These are phyloP conservation scores for Lactarius trivialis DNA, from an alignment of 768 basidiomycete genomes.

Conservation along the genomic window DNA sequence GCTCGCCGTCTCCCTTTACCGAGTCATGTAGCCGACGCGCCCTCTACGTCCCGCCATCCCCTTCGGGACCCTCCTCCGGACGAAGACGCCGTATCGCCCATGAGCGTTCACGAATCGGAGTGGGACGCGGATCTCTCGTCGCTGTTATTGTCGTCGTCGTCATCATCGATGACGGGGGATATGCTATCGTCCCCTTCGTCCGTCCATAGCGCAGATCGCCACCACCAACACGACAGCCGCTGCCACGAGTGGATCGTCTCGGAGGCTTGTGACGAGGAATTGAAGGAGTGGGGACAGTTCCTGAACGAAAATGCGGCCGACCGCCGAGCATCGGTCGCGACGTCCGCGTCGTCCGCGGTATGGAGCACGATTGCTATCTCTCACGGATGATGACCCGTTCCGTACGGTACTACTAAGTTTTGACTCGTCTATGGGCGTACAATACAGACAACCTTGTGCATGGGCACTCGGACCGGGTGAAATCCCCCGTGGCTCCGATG, in stretches of 20 bases:
- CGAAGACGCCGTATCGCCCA: not conserved
- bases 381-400: not conserved
- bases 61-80: not conserved
- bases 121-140: not conserved
- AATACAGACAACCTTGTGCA: no score
- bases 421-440: not conserved
- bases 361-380: not conserved
- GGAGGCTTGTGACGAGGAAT: slow-evolving; percentile 8
- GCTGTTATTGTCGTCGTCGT: not conserved
- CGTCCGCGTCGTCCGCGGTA: not conserved
- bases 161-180: not conserved
- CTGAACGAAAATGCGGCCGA: not conserved
- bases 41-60: not conserved
- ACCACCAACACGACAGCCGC: no score
- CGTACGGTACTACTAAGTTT: not conserved
- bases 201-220: not conserved
- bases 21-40: not conserved
- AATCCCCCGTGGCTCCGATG: not conserved
- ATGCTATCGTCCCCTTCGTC: not conserved
- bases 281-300: slow-evolving; percentile 13
- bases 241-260: slow-evolving; percentile 2
- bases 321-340: not conserved
- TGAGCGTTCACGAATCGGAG: not conserved
- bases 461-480: not conserved
- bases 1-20: not conserved